These are phyloP conservation scores for Trichoderma asperelloides DNA, from an alignment of 495 filamentous ascomycete species.

Conservation along the genomic window DNA sequence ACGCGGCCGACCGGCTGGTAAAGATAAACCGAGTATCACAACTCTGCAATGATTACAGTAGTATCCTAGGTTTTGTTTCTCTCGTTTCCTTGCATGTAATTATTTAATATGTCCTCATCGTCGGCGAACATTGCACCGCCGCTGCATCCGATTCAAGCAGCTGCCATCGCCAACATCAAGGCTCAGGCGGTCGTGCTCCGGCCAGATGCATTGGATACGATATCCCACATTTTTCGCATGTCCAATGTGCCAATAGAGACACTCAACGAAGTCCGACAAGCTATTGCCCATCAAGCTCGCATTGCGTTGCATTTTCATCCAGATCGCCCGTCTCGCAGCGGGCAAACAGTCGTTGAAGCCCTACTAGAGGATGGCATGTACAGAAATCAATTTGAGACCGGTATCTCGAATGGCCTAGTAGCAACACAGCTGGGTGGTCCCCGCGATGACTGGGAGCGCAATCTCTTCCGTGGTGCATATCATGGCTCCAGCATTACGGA, in stretches of 20 bases:
- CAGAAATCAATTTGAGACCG: constrained; percentile 12
- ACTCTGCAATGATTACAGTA: background rate
- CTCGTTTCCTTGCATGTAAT: background rate
- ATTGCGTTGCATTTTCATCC: constrained; percentile 14
- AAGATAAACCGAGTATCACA: background rate
- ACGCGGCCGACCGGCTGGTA: background rate
- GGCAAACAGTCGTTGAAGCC: constrained; percentile 2
- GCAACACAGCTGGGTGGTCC: constrained; percentile 9
- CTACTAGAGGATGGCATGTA: constrained; percentile 12
- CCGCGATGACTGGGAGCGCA: constrained; percentile 13
- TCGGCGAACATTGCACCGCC: background rate
- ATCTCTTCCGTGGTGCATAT: constrained; percentile 11
- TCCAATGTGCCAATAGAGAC: background rate
- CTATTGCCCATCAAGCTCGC: background rate
- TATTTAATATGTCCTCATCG: background rate
- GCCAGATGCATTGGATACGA: background rate
- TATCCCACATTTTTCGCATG: background rate
- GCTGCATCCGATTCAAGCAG: background rate
- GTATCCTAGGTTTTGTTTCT: background rate
- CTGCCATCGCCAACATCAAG: background rate
- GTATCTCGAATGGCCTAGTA: constrained; percentile 12
- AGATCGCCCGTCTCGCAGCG: constrained; percentile 9
- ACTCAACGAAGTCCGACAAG: background rate
- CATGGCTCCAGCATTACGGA: constrained; percentile 2
- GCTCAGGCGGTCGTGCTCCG: background rate